Evolutionary conservation across 2,329 filamentous ascomycete species (phyloP).

Genomic region (Xylaria sp.): DNA sequence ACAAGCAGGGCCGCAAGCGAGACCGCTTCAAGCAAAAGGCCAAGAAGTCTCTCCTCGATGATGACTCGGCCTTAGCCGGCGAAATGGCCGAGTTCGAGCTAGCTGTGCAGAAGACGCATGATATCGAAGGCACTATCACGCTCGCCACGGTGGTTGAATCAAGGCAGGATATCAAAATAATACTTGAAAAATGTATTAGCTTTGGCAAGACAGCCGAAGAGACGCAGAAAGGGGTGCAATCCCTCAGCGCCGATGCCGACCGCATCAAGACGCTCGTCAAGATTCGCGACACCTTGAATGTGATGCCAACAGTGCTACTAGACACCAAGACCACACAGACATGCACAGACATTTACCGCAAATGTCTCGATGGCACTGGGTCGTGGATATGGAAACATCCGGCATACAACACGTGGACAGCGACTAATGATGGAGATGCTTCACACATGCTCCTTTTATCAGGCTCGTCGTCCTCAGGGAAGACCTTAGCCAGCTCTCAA

Average conservation of each 20-base stretch:
- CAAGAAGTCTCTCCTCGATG: constrained; percentile 42
- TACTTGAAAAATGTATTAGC: constrained; percentile 21
- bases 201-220: constrained; percentile 35
- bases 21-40: constrained; percentile 38
- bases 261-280: constrained; percentile 40
- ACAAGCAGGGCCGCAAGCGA: constrained; percentile 42
- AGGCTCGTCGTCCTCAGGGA: constrained; percentile 42
- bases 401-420: constrained; percentile 34
- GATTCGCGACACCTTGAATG: constrained; percentile 39
- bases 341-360: constrained; percentile 36
- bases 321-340: constrained; percentile 43
- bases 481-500: constrained; percentile 41
- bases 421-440: constrained; percentile 29
- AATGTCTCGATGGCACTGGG: constrained; percentile 33
- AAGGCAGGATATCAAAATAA: constrained; percentile 7
- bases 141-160: constrained; percentile 34
- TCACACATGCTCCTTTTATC: constrained; percentile 41
- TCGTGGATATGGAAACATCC: constrained; percentile 38
- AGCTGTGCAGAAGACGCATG: constrained; percentile 38
- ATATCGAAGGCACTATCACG: constrained; percentile 45
- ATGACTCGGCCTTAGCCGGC: constrained; percentile 39
- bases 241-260: constrained; percentile 39
- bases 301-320: constrained; percentile 39
- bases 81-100: constrained; percentile 42
- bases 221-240: constrained; percentile 32